A percentile compares a stretch with the other conserved stretches of the same genome.
These are phyloP conservation scores for Heliamphora pulchella DNA, from an alignment of 179 eudicot genomes.

Conservation along the genomic window DNA sequence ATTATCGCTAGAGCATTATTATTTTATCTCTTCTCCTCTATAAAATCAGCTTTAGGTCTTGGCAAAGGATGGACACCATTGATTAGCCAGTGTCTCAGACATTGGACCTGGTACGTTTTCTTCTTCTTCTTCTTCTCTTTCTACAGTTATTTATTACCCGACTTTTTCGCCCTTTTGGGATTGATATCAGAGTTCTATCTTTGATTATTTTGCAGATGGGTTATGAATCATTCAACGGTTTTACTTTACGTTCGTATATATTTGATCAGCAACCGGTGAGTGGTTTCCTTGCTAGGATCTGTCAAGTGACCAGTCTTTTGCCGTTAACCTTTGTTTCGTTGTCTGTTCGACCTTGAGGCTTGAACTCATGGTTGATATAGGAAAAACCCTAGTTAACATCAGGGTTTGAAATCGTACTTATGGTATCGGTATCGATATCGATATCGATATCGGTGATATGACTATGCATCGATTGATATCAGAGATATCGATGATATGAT, in stretches of 20 bases:
- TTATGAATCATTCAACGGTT: not conserved
- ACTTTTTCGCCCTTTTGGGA: not conserved
- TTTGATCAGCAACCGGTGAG: slow-evolving; percentile 20
- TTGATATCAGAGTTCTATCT: not conserved
- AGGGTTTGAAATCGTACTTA: too few relatives aligned
- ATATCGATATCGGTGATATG: too few relatives aligned
- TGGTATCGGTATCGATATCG: too few relatives aligned
- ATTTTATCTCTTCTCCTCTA: slow-evolving; percentile 5
- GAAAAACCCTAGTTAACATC: not conserved
- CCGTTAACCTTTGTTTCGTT: slow-evolving; percentile 27
- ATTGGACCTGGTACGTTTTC: not conserved
- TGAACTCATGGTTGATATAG: not conserved
- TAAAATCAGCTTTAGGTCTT: not conserved
- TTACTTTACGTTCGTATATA: not conserved
- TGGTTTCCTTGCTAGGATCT: slow-evolving; percentile 31
- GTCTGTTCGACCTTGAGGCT: slow-evolving; percentile 41
- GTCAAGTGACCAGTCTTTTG: slow-evolving; percentile 28
- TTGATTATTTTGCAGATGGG: not conserved
- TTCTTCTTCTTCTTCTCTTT: not conserved
- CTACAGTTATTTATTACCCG: not conserved
- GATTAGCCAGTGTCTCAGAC: not conserved
- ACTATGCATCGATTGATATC: too few relatives aligned
- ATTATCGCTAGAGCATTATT: too few relatives aligned
- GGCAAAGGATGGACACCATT: not conserved
- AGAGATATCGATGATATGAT: too few relatives aligned